Conservation (phyloP, 768 basidiomycete species). For the Lentinula detonsa region DNA sequence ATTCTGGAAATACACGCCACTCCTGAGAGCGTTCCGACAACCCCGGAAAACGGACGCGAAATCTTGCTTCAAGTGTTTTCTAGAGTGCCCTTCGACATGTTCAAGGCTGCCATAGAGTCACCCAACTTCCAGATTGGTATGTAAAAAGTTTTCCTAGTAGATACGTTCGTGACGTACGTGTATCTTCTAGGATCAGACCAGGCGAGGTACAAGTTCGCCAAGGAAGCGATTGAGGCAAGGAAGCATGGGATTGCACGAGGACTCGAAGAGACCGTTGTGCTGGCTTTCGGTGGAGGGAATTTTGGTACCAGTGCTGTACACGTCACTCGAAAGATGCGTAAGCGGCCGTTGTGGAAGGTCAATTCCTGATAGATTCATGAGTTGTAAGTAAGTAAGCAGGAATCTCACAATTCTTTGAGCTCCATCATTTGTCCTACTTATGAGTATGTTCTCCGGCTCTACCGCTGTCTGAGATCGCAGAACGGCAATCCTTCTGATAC, state of each 20-base stretch:
- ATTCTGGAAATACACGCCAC: slow-evolving; percentile 46
- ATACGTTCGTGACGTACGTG: slow-evolving; percentile 9
- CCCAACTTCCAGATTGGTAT: slow-evolving; percentile 74
- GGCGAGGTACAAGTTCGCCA: slow-evolving; percentile 86
- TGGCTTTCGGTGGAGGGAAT: slow-evolving; percentile 76
- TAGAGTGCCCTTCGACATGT: slow-evolving; percentile 81
- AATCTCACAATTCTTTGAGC: neutral
- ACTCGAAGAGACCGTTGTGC: slow-evolving; percentile 83
- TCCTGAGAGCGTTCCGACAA: slow-evolving; percentile 28
- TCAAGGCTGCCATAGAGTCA: slow-evolving; percentile 77
- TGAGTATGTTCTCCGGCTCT: neutral
- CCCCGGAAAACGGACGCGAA: slow-evolving; percentile 52
- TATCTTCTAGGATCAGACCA: slow-evolving; percentile 67
- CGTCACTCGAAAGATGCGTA: slow-evolving; percentile 82
- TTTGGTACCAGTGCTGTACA: slow-evolving; percentile 73
- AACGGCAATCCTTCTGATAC: neutral
- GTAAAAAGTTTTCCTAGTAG: neutral
- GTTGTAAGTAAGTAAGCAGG: neutral
- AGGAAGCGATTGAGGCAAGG: slow-evolving; percentile 79
- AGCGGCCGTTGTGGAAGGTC: slow-evolving; percentile 76
- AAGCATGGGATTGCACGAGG: slow-evolving; percentile 74
- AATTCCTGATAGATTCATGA: slow-evolving; percentile 46
- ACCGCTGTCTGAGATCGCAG: neutral
- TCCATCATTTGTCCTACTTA: neutral
- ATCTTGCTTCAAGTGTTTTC: slow-evolving; percentile 70